Percentiles rank a stretch among this genome's conserved stretches.
These are phyloP conservation scores for Mycena polygramma DNA, from an alignment of 768 basidiomycete species.

Conservation along the genomic window DNA sequence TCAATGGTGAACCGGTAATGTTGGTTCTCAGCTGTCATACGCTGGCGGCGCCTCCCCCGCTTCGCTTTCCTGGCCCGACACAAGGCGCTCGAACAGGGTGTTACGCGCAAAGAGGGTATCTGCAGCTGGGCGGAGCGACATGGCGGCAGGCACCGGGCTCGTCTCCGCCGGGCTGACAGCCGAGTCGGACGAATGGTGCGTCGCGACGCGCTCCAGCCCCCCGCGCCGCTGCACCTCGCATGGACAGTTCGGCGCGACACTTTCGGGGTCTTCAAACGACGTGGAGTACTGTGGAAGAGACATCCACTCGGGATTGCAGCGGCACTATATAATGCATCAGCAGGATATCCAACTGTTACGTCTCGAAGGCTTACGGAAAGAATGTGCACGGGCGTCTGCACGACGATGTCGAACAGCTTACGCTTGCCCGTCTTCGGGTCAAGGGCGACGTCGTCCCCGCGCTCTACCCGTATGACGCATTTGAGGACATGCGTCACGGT, in stretches of 20 bases:
- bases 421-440: slow-evolving; percentile 78
- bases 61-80: slow-evolving; percentile 86
- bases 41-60: slow-evolving; percentile 88
- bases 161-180: slow-evolving; percentile 52
- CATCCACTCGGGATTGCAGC: slow-evolving; percentile 85
- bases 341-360: neutral
- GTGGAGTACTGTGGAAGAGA: slow-evolving; percentile 83
- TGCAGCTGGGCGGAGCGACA: slow-evolving; percentile 45
- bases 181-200: slow-evolving; percentile 53
- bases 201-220: slow-evolving; percentile 48
- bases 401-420: slow-evolving; percentile 89
- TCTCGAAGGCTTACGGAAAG: slow-evolving; percentile 74
- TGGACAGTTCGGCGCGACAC: slow-evolving; percentile 58
- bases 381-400: slow-evolving; percentile 88
- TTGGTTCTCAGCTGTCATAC: slow-evolving; percentile 52
- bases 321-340: slow-evolving; percentile 64
- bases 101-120: slow-evolving; percentile 59
- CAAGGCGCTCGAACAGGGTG: slow-evolving; percentile 79
- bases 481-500: slow-evolving; percentile 83
- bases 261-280: slow-evolving; percentile 53
- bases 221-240: slow-evolving; percentile 50
- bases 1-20: neutral
- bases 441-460: slow-evolving; percentile 75
- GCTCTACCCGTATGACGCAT: slow-evolving; percentile 85
- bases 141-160: slow-evolving; percentile 48